Conservation (phyloP, 257 asterid genomes). For the Lycium ferocissimum region DNA sequence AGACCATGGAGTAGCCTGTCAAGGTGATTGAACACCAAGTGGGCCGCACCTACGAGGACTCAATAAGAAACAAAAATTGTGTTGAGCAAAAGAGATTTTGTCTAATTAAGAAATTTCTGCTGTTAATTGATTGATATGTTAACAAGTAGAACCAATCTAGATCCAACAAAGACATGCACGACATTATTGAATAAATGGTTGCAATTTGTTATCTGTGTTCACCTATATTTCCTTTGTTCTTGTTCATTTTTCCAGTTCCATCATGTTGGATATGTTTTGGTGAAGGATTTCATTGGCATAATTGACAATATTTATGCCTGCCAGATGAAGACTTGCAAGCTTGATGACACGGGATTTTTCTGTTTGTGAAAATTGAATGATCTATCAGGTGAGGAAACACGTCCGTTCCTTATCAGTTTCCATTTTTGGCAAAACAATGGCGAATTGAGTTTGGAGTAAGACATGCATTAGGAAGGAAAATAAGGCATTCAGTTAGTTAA, state of each 20-base stretch:
- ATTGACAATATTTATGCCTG: neutral
- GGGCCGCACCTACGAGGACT: neutral
- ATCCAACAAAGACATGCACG: neutral
- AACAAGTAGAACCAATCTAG: neutral
- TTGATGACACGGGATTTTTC: neutral
- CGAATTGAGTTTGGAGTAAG: neutral
- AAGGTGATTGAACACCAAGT: neutral
- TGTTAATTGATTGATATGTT: neutral
- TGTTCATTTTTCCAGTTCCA: neutral
- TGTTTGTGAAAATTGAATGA: constrained; percentile 5
- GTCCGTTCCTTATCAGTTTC: neutral
- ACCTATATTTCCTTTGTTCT: neutral
- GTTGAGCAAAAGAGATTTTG: neutral
- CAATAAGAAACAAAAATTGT: neutral
- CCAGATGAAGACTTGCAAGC: neutral
- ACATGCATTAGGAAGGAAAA: neutral
- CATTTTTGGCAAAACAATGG: constrained; percentile 11
- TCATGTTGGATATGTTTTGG: neutral
- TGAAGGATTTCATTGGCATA: neutral
- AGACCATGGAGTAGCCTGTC: neutral
- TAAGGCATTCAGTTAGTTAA: neutral
- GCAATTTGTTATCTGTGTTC: neutral
- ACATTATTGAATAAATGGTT: neutral
- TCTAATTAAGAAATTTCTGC: neutral
- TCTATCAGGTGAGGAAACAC: neutral